A percentile compares a stretch with the other conserved stretches of the same genome.
phyloP scores from a whole-genome alignment of 2,329 filamentous ascomycete genomes.

The Fusarium transvaalense region DNA sequence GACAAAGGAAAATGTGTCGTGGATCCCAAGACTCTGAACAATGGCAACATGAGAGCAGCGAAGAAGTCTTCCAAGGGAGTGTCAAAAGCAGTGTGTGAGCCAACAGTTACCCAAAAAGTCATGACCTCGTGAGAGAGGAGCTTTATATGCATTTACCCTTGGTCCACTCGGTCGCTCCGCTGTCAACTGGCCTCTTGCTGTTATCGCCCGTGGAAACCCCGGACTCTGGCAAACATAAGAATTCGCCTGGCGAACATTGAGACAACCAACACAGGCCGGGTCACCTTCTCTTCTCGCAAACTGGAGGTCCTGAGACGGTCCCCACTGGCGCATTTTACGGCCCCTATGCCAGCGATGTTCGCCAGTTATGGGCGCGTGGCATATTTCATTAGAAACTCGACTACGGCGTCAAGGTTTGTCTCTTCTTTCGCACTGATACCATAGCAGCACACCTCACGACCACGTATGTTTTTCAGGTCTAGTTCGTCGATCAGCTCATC shows the following conservation, averaged over 20 bases:
- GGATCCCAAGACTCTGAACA: conserved; percentile 9
- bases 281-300: conserved; percentile 8
- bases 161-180: conserved; percentile 39
- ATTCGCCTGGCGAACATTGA: conserved; percentile 7
- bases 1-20: conserved; percentile 35
- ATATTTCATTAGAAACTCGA: conserved; percentile 95
- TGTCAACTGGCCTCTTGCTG: conserved; percentile 33
- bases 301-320: conserved; percentile 9
- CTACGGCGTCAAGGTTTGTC: conserved; percentile 95
- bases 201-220: conserved; percentile 9
- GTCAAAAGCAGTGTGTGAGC: conserved; percentile 40
- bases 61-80: conserved; percentile 45
- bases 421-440: conserved; percentile 99
- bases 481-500: conserved; percentile 96
- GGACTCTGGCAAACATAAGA: conserved; percentile 10
- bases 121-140: conserved; percentile 55
- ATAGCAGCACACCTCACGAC: conserved; percentile 97
- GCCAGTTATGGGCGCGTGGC: conserved; percentile 71
- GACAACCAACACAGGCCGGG: conserved; percentile 7
- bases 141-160: conserved; percentile 50
- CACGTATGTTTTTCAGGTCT: conserved; percentile 87
- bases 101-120: conserved; percentile 45
- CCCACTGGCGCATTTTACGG: conserved; percentile 30
- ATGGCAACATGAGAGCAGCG: conserved; percentile 30
- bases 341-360: conserved; percentile 18